Conservation (phyloP, 2,329 filamentous ascomycete genomes). For the Ascochyta pisi region DNA sequence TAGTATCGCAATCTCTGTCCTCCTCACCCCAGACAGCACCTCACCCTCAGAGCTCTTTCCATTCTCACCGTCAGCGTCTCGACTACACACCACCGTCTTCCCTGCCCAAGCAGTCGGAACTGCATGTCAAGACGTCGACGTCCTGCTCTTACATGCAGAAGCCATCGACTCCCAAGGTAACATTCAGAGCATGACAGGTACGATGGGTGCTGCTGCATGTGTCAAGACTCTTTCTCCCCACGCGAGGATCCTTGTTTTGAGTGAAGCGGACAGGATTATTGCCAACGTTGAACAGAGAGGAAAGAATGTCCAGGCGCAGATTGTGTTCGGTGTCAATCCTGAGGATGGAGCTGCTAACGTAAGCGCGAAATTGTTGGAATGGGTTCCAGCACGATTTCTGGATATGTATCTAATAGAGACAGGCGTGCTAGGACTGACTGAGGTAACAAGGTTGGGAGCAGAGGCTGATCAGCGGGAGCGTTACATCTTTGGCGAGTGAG, state of each 20-base stretch:
- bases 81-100: conserved; percentile 38
- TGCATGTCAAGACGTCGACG: conserved; percentile 60
- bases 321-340: not conserved
- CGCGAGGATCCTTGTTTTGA: conserved; percentile 62
- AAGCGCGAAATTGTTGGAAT: conserved; percentile 35
- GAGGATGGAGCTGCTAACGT: not conserved
- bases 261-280: conserved; percentile 53
- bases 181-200: conserved; percentile 72
- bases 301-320: not conserved
- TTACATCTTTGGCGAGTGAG: conserved; percentile 23
- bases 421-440: conserved; percentile 25
- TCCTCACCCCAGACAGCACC: conserved; percentile 48
- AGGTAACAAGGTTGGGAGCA: conserved; percentile 22
- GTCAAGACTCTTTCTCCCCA: conserved; percentile 58
- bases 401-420: conserved; percentile 42
- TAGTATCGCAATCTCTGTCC: conserved; percentile 62
- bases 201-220: conserved; percentile 64
- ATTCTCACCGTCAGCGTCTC: not conserved
- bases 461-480: conserved; percentile 30
- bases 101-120: conserved; percentile 67
- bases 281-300: not conserved
- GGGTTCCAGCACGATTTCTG: conserved; percentile 36
- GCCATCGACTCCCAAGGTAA: conserved; percentile 64
- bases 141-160: conserved; percentile 70
- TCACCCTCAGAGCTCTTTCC: not conserved